Evolutionary conservation across 768 basidiomycete species (phyloP), one percentile per base, ranked within the genome.

Genomic region (Psilocybe azurescens): DNA sequence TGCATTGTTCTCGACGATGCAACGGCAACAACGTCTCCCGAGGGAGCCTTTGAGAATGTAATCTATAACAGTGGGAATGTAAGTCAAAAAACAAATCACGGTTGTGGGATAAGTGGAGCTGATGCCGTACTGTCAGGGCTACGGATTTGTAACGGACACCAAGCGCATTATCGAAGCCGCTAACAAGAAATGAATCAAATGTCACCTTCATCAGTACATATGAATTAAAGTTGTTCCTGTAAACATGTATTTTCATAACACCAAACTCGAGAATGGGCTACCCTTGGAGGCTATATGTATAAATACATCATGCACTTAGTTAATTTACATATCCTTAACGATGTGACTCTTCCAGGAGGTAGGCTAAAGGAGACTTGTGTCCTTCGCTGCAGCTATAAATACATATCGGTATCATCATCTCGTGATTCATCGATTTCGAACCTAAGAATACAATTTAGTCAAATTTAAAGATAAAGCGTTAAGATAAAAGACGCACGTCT

Each of bases 21-120:
- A 54, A 84, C 81, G 16, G 89, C 85, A n/a, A 89, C 89, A 5
- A 85, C 86, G 3, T 86, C 86, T 7, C 86, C 88, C 1, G 69
- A 75, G 5, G 85, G 85, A 32, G 87, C 81, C 4, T 75, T 83
- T 53, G 82, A 84, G 62, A 89, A 83, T 62, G 78, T 89, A 5
- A 70, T 86, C n/a, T 77, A 86, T 64, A 89, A 89, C 66, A 73
- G 81, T 36, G 77, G 73, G 9, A 83, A 83, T 64, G 86, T 87
- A 65, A 72, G 85, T 74, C 32, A 47, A 54, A 18, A 18, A 44
- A 28, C 33, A n/a, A n/a, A 33, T 32, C 32, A n/a, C 16, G 48
- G 50, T 59, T 18, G 47, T 44, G 13, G n/a, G 24, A n/a, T 39
- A 18, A 16, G 51, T 62, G 58, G 55, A 56, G 59, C 68, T 50